Evolutionary conservation across 2,329 filamentous ascomycete genomes (phyloP).

Genomic region (Hypoxylon sp.): DNA sequence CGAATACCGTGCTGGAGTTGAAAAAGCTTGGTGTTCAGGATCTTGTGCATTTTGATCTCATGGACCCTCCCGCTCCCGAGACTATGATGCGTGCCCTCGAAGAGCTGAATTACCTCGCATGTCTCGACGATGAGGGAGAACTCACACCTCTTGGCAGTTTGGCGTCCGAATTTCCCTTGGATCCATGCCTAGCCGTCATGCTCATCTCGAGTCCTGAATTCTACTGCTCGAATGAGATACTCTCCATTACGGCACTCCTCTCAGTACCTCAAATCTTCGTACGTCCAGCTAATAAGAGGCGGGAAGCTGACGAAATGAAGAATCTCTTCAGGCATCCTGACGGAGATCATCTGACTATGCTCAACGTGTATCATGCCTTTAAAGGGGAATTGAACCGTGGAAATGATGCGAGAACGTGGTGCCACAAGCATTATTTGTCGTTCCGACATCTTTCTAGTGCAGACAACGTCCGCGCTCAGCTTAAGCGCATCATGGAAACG

Average conservation of each 20-base stretch:
- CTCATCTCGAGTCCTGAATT: conserved; percentile 97
- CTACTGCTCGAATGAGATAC: conserved; percentile 97
- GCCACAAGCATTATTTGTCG: conserved; percentile 95
- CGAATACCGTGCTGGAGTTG: conserved; percentile 94
- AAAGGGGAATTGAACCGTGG: conserved; percentile 78
- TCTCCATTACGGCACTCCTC: conserved; percentile 93
- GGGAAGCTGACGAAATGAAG: conserved; percentile 98
- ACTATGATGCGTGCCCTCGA: conserved; percentile 98
- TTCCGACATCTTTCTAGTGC: conserved; percentile 90
- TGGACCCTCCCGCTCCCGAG: conserved; percentile 98
- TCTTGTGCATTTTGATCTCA: conserved; percentile 97
- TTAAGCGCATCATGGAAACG: conserved; percentile 97
- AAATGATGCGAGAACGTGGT: conserved; percentile 88
- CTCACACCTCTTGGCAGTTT: conserved; percentile 87
- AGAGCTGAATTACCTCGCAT: conserved; percentile 97
- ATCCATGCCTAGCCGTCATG: conserved; percentile 96
- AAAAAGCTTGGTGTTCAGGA: conserved; percentile 98
- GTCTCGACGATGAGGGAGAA: conserved; percentile 95
- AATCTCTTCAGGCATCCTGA: conserved; percentile 91
- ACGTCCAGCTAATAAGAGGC: conserved; percentile 85
- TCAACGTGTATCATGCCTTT: conserved; percentile 99
- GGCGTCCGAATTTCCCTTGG: conserved; percentile 95
- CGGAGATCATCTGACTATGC: conserved; percentile 93
- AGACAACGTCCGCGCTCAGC: conserved; percentile 92
- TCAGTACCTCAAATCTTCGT: conserved; percentile 96